Evolutionary conservation across 2,329 filamentous ascomycete species (phyloP).

Genomic region (Colletotrichum coccodes): DNA sequence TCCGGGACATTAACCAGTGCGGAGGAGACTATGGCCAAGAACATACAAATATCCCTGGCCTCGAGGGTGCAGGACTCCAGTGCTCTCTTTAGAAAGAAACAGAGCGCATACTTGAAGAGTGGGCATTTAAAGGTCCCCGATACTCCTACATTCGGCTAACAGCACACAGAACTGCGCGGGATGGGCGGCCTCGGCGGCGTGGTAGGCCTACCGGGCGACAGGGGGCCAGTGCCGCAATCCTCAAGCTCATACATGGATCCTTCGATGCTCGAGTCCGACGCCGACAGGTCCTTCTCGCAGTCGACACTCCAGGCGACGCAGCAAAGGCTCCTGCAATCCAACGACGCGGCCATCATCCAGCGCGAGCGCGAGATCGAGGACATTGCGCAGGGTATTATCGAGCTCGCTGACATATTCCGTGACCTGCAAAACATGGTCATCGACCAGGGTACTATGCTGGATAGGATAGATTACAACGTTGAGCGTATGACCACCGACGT

Average conservation of each 20-base stretch:
- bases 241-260: conserved; percentile 77
- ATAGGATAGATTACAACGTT: conserved; percentile 98
- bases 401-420: conserved; percentile 95
- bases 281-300: conserved; percentile 92
- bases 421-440: conserved; percentile 97
- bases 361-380: conserved; percentile 97
- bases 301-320: conserved; percentile 86
- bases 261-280: conserved; percentile 91
- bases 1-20: conserved; percentile 79
- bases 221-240: conserved; percentile 60
- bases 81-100: conserved; percentile 94
- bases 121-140: conserved; percentile 37
- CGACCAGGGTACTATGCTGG: conserved; percentile 89
- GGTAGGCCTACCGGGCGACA: conserved; percentile 60
- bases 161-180: conserved; percentile 73
- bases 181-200: conserved; percentile 70
- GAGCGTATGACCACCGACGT: conserved; percentile 95
- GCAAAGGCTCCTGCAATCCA: conserved; percentile 74
- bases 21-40: conserved; percentile 95
- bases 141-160: neutral
- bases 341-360: conserved; percentile 87
- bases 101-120: conserved; percentile 97
- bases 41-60: conserved; percentile 92
- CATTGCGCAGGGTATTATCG: conserved; percentile 97
- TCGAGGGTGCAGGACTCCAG: conserved; percentile 91